Conservation (phyloP, 306 rosid genomes). For the Dalbergia cultrata region DNA sequence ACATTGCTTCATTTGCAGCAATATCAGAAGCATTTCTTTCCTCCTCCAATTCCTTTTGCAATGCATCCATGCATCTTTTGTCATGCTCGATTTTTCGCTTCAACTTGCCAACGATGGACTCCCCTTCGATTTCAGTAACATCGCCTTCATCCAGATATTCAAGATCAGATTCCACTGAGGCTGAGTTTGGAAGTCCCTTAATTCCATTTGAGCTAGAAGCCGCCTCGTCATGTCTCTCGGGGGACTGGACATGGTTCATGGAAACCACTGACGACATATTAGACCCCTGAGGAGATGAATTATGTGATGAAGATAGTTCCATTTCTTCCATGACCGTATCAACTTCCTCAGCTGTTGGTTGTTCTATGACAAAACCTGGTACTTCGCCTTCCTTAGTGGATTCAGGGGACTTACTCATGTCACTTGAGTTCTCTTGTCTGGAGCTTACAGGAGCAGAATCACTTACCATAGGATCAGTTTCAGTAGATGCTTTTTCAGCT, state of each 20-base stretch:
- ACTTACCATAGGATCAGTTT: constrained; percentile 40
- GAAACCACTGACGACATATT: constrained; percentile 48
- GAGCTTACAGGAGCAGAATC: constrained; percentile 48
- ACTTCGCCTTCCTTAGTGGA: constrained; percentile 48
- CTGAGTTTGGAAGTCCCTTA: constrained; percentile 52
- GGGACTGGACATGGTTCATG: constrained; percentile 28
- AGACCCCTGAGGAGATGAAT: constrained; percentile 40
- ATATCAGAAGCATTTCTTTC: constrained; percentile 85
- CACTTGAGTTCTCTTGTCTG: constrained; percentile 40
- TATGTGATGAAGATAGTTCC: constrained; percentile 35
- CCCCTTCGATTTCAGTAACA: constrained; percentile 78
- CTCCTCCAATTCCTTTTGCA: constrained; percentile 81
- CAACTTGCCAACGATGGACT: constrained; percentile 57
- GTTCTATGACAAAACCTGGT: constrained; percentile 43
- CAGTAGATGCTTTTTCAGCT: constrained; percentile 40
- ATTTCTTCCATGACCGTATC: constrained; percentile 53
- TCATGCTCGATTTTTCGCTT: constrained; percentile 66
- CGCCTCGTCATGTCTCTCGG: constrained; percentile 50
- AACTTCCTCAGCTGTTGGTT: constrained; percentile 45
- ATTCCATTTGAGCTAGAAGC: constrained; percentile 47
- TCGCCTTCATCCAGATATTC: constrained; percentile 67
- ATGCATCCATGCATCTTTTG: constrained; percentile 61
- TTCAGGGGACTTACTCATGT: constrained; percentile 36
- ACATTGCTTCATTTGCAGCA: constrained; percentile 90
- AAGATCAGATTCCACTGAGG: constrained; percentile 62